Conservation (phyloP, 306 rosid genomes). For the Vigna reflexopilosa region DNA sequence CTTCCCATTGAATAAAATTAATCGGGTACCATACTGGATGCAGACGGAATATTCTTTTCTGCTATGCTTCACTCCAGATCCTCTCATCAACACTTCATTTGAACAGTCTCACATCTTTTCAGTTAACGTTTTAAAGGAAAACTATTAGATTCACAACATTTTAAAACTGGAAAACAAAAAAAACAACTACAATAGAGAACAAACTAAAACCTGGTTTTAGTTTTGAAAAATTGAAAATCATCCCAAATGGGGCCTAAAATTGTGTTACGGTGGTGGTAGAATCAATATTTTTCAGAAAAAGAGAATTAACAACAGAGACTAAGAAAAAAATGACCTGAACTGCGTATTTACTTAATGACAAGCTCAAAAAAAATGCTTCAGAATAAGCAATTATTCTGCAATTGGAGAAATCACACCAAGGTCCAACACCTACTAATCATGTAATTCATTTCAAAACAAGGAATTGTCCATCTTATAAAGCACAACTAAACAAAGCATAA, state of each 20-base stretch:
- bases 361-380: constrained; percentile 6
- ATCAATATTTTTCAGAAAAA: constrained; percentile 24
- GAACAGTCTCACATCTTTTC: neutral
- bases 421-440: neutral
- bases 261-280: constrained; percentile 7
- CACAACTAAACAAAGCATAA: constrained; percentile 23
- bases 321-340: constrained; percentile 31
- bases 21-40: neutral
- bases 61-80: neutral
- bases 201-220: neutral
- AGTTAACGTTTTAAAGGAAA: neutral
- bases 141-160: neutral
- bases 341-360: constrained; percentile 12
- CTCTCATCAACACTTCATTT: neutral
- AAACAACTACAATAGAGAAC: neutral
- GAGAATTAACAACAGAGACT: constrained; percentile 33
- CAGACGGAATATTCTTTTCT: neutral
- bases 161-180: neutral
- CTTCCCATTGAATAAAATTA: neutral
- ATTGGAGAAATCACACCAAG: constrained; percentile 29
- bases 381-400: constrained; percentile 18
- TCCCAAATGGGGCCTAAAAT: neutral
- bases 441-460: constrained; percentile 15
- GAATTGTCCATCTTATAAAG: constrained; percentile 16
- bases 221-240: neutral